Percentiles rank a stretch among this genome's conserved stretches.
Conservation (phyloP, 2,329 filamentous ascomycete genomes). For the Fusarium pseudocircinatum region DNA sequence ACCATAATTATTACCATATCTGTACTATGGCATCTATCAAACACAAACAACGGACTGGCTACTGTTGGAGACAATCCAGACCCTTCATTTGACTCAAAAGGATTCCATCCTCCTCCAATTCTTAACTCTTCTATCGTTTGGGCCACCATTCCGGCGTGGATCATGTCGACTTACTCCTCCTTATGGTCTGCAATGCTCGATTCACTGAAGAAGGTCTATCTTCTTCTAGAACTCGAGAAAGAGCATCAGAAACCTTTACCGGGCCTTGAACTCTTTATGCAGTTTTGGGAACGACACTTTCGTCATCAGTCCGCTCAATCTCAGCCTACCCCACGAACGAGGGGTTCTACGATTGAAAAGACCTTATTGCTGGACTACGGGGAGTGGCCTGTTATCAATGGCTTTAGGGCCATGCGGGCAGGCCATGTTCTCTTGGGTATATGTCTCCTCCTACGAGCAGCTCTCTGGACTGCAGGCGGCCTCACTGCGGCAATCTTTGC, state of each 20-base stretch:
- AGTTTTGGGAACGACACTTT: too few relatives aligned
- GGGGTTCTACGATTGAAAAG: not conserved
- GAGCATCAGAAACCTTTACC: not conserved
- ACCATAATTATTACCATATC: not conserved
- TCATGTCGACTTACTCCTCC: not conserved
- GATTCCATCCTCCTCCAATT: not conserved
- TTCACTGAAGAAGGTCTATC: not conserved
- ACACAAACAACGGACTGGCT: not conserved
- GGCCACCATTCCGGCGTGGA: not conserved
- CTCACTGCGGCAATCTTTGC: not conserved
- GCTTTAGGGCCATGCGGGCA: not conserved
- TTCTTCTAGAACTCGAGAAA: not conserved
- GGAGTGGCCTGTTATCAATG: not conserved
- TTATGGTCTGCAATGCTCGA: not conserved
- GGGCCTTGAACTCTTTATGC: accelerated
- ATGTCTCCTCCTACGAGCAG: not conserved
- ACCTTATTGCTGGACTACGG: not conserved
- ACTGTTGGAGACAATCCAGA: not conserved
- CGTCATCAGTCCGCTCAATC: not conserved
- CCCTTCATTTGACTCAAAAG: not conserved
- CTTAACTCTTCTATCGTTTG: not conserved
- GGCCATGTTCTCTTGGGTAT: not conserved
- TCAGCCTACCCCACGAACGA: not conserved
- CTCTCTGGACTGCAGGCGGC: not conserved
- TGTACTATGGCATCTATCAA: not conserved